These are phyloP conservation scores for Rhizoclosmatium globosum DNA, from an alignment of 192 early-diverging fungal genomes.

Conservation along the genomic window DNA sequence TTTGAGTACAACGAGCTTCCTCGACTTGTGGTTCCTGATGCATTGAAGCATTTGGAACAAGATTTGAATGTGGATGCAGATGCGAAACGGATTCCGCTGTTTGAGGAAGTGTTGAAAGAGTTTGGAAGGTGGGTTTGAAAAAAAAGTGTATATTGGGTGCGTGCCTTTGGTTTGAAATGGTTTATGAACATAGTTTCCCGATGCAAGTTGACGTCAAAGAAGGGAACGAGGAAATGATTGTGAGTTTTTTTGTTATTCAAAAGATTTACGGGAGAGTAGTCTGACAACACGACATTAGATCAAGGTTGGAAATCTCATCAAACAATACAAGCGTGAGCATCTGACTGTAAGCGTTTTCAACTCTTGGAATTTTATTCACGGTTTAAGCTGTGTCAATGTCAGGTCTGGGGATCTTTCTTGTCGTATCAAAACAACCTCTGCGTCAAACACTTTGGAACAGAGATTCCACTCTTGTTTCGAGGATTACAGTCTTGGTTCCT, in stretches of 20 bases:
- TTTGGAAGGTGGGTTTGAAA: slow-evolving; percentile 33
- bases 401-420: slow-evolving; percentile 54
- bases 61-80: slow-evolving; percentile 47
- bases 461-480: slow-evolving; percentile 55
- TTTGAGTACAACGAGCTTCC: slow-evolving; percentile 51
- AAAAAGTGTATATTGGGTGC: background rate
- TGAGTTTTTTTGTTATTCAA: background rate
- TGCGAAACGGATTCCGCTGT: slow-evolving; percentile 45
- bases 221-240: slow-evolving; percentile 47
- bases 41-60: background rate
- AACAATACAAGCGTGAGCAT: slow-evolving; percentile 37
- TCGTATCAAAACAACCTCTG: slow-evolving; percentile 31
- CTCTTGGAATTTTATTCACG: background rate
- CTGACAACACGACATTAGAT: background rate
- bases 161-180: background rate
- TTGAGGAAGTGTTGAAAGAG: slow-evolving; percentile 48
- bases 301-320: slow-evolving; percentile 49
- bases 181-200: slow-evolving; percentile 27
- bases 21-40: slow-evolving; percentile 42
- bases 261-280: background rate
- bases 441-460: slow-evolving; percentile 41
- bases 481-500: slow-evolving; percentile 21
- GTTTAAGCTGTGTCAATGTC: background rate
- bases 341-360: slow-evolving; percentile 36
- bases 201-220: slow-evolving; percentile 60